These are phyloP conservation scores for Amanita molliuscula DNA, from an alignment of 768 basidiomycete genomes.

Conservation along the genomic window DNA sequence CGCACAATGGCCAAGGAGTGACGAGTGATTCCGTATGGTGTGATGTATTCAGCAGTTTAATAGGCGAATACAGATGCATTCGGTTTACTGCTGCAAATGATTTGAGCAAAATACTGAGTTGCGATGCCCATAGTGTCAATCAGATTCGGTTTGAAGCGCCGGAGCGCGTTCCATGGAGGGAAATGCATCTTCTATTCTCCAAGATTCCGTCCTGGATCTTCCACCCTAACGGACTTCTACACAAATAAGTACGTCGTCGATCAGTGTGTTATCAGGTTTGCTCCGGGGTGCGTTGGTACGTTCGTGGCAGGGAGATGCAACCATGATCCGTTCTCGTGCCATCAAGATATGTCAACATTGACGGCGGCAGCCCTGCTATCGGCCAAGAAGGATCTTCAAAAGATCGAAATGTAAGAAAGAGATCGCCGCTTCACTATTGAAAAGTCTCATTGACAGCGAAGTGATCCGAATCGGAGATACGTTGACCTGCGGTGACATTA, in stretches of 20 bases:
- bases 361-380: background rate
- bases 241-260: background rate
- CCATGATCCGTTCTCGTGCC: background rate
- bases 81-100: too few species aligned
- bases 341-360: background rate
- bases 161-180: too few species aligned
- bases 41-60: too few species aligned
- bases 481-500: background rate
- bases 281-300: background rate
- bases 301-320: background rate
- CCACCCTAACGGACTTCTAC: background rate
- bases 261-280: background rate
- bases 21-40: background rate
- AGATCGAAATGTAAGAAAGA: background rate
- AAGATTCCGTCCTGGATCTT: background rate
- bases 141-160: background rate
- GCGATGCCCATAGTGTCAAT: too few species aligned
- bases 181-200: too few species aligned
- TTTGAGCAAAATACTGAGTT: too few species aligned
- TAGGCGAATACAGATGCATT: too few species aligned
- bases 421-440: background rate
- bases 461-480: background rate
- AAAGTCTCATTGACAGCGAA: background rate
- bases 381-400: background rate
- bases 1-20: background rate